These are phyloP conservation scores for Vigna nakashimae DNA, from an alignment of 306 rosid species.

Conservation along the genomic window DNA sequence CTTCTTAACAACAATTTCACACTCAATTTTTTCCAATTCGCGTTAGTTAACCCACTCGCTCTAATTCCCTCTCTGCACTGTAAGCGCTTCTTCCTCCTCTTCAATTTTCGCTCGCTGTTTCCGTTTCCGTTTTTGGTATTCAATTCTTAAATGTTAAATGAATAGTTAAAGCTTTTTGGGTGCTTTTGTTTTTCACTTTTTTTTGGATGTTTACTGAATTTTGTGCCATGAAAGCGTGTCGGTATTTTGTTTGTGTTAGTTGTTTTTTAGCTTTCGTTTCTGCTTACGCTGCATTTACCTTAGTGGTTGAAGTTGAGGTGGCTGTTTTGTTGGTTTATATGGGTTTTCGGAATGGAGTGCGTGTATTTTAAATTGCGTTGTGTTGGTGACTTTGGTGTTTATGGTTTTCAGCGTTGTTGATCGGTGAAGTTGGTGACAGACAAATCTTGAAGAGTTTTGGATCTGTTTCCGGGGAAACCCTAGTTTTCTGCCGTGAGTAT, in stretches of 20 bases:
- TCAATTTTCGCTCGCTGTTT: conserved; percentile 8
- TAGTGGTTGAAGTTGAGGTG: conserved; percentile 14
- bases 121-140: conserved; percentile 40
- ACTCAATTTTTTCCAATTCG: conserved; percentile 47
- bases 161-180: not conserved
- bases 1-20: not conserved
- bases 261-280: conserved; percentile 21
- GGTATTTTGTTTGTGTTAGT: not conserved
- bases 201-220: conserved; percentile 1
- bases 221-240: conserved; percentile 1
- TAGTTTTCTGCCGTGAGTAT: conserved; percentile 51
- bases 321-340: conserved; percentile 23
- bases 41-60: conserved; percentile 17
- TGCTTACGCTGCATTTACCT: not conserved
- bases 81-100: conserved; percentile 40
- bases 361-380: conserved; percentile 11
- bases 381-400: conserved; percentile 25
- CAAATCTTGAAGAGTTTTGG: conserved; percentile 43
- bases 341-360: not conserved
- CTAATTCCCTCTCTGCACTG: conserved; percentile 44
- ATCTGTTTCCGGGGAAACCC: conserved; percentile 65
- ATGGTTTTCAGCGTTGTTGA: conserved; percentile 23
- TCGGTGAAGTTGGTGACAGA: conserved; percentile 37
- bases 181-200: not conserved
- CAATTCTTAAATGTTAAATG: not conserved